Conservation (phyloP, 257 asterid species). For the Nicotiana tomentosiformis region DNA sequence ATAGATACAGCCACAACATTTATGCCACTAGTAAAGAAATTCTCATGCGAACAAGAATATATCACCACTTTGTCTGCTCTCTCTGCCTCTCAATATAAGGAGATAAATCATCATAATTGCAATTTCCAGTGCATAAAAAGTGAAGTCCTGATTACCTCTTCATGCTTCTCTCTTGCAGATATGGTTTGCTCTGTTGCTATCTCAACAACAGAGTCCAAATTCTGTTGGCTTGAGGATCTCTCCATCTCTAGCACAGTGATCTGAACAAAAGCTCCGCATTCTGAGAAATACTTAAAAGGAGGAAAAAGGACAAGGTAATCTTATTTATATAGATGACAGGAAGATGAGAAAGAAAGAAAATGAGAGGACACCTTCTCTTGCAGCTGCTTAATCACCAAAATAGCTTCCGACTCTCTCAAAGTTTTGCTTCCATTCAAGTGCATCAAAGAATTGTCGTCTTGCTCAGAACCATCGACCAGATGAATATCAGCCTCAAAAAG, state of each 20-base stretch:
- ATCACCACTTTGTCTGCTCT: not conserved
- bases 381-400: conserved; percentile 67
- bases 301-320: not conserved
- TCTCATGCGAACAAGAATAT: not conserved
- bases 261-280: conserved; percentile 30
- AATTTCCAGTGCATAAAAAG: conserved; percentile 8
- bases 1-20: not conserved
- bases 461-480: conserved; percentile 27
- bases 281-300: not conserved
- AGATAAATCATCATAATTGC: not conserved
- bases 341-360: conserved; percentile 11
- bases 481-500: conserved; percentile 47
- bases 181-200: conserved; percentile 58
- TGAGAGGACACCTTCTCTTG: conserved; percentile 72
- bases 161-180: conserved; percentile 59
- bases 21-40: not conserved
- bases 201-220: conserved; percentile 48
- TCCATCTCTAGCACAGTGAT: conserved; percentile 69
- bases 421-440: conserved; percentile 27
- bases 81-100: not conserved
- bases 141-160: conserved; percentile 46
- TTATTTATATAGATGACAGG: not conserved
- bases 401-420: conserved; percentile 55
- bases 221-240: conserved; percentile 74
- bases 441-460: conserved; percentile 18